Percentiles rank a stretch among this genome's conserved stretches.
Conservation (phyloP, 1,284 basidiomycete genomes). For the Rhodotorula sp. region DNA sequence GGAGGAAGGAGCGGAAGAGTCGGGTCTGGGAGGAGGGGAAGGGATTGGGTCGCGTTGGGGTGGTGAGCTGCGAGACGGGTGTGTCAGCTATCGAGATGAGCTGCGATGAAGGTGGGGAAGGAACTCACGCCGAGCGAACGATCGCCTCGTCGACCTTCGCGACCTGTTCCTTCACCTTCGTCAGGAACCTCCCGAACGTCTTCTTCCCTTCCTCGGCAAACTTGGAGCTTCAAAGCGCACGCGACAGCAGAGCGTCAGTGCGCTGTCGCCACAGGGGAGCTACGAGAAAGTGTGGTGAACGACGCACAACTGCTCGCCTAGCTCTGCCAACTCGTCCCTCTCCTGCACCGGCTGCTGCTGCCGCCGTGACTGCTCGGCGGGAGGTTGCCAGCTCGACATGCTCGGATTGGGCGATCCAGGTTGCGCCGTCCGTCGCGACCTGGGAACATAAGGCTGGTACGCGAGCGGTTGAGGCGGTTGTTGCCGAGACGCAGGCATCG, state of each 20-base stretch:
- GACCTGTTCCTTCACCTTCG: conserved; percentile 28
- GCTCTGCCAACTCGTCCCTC: conserved; percentile 32
- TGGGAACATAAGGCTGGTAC: conserved; percentile 34
- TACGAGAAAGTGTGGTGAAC: no score
- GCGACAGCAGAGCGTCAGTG: no score
- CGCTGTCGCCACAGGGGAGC: background rate
- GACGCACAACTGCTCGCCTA: conserved; percentile 37
- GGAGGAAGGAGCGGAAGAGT: background rate
- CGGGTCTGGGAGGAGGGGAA: conserved; percentile 6
- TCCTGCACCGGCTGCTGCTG: background rate
- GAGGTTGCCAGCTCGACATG: conserved; percentile 20
- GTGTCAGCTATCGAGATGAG: background rate
- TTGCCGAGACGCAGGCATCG: background rate
- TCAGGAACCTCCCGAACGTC: conserved; percentile 25
- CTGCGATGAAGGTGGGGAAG: no score
- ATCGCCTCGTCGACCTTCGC: conserved; percentile 27
- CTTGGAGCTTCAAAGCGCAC: conserved; percentile 23
- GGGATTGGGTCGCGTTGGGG: background rate
- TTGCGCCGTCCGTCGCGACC: background rate
- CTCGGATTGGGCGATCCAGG: background rate
- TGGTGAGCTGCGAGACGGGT: conserved; percentile 11
- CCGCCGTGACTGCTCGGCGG: background rate
- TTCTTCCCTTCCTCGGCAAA: conserved; percentile 37
- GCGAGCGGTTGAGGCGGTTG: conserved; percentile 11
- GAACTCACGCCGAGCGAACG: conserved; percentile 22